Evolutionary conservation across 1,284 basidiomycete species (phyloP), one percentile per base, ranked within the genome.

Genomic region (Apiotrichum gamsii): DNA sequence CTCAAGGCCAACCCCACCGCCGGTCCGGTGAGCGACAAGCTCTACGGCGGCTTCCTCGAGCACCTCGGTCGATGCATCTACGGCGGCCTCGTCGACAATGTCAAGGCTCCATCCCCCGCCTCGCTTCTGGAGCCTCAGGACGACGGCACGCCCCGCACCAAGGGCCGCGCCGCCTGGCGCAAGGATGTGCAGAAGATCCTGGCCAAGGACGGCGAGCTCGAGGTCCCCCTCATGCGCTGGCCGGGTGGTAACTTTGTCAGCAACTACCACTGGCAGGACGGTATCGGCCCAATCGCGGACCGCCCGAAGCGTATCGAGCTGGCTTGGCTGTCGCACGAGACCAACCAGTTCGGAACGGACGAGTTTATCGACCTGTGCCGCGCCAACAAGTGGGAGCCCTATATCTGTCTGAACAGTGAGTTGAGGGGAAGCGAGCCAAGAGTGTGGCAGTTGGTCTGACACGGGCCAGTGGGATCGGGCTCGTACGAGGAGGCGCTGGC

Each of bases 221-320:
- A 76, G 31, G 72, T 80, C n/a, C 80, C 80, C 2, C 66, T 82
- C 52, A 73, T 82, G 35, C 64, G 81, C 37, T 82, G 81, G 74
- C 81, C 82, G 0, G 81, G 81, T 29, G 79, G 72, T 39, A 74
- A 74, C 61, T 74, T 65, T 54, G 72, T 70, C n/a, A 80, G 78
- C 58, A 80, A 80, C 54, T 83, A 83, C 63, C 77, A 79, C 41
- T 84, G 82, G 81, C 77, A 82, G 66, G 81, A 83, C 65, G 81
- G 80, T 0, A 74, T 83, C 25, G 81, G 82, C 1, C 80, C 81
- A 3, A 73, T 73, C 43, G 72, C 75, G 21, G 54, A 74, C 10
- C 72, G 82, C 24, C 80, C 79, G 30, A 75, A 78, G 32, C 78
- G 80, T 18, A 59, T 64, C 32, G 81, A 84, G 63, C 73, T 83